Evolutionary conservation across 441 rosid genomes (phyloP), one percentile per base, ranked within the genome.

Genomic region (Jatropha multifida): DNA sequence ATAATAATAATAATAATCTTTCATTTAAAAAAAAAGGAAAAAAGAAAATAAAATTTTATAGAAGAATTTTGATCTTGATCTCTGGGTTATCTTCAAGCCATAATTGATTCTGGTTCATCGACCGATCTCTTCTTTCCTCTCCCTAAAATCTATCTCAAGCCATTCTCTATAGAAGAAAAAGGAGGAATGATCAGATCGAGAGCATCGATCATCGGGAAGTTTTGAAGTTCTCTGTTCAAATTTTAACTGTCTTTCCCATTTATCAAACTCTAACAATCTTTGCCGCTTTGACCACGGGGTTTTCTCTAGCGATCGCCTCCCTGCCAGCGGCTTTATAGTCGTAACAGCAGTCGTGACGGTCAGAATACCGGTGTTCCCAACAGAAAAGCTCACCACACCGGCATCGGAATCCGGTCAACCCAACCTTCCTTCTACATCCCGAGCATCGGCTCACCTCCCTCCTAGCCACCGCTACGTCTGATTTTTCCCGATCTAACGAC

Each of bases 201-300:
- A 71, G 81, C 0, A 37, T 65, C 79, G 84, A 80, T 79, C 86
- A 71, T 58, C 23, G 65, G 11, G 63, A 27, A 72, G 46, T 18
- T 18, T 64, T 18, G n/a, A 10, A 12, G 42, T 63, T 58, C 38
- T 11, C 27, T 14, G 62, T 27, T 46, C 55, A 15, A 32, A 20
- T 41, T 76, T 69, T 59, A 15, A 23, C 62, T 23, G 23, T 52
- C 44, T 20, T 51, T 65, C 44, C 38, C n/a, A 23, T 60, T n/a
- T 4, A 52, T 88, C 88, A 94, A 75, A 93, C 90, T 86, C 88
- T 91, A 26, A 92, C 91, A 76, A 93, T 95, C 89, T 94, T 94
- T 0, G 99, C 99, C 3, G 99, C 99, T 80, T 91, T 94, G 52
- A 94, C 93, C 27, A 94, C 97, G 37, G 99, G 99, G n/a, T 94